phyloP scores from a whole-genome alignment of 2,329 filamentous ascomycete species.

The Colletotrichum sojae region DNA sequence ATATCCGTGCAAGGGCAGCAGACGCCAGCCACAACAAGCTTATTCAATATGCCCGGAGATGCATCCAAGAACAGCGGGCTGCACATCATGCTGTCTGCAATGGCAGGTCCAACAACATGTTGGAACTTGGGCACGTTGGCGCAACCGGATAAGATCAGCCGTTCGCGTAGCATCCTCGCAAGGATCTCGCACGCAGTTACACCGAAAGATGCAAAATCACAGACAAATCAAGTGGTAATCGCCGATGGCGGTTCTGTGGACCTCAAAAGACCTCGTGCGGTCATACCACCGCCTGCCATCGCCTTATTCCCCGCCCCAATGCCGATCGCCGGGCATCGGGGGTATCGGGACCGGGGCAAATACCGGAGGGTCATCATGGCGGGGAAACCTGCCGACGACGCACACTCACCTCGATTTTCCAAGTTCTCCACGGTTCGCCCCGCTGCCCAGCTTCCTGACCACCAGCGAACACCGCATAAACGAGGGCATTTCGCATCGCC shows the following conservation, averaged over 20 bases:
- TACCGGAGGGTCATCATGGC: background rate
- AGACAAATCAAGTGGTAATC: too few species aligned
- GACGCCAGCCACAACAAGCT: too few species aligned
- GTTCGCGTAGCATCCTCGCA: background rate
- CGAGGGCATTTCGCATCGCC: conserved; percentile 4
- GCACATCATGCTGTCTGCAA: too few species aligned
- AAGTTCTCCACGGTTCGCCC: conserved; percentile 9
- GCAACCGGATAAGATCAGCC: too few species aligned
- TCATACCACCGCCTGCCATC: background rate
- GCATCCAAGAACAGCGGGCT: too few species aligned
- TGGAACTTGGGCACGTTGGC: too few species aligned
- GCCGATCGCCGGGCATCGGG: conserved; percentile 27
- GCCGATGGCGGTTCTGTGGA: too few species aligned
- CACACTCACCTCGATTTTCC: background rate
- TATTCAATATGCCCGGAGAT: too few species aligned
- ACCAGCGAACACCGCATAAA: conserved; percentile 15
- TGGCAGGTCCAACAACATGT: too few species aligned
- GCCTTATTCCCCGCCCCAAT: conserved; percentile 7
- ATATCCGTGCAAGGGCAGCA: too few species aligned
- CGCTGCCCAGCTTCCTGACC: conserved; percentile 29
- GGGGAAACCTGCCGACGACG: conserved; percentile 9
- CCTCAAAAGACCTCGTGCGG: background rate
- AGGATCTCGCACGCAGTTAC: background rate
- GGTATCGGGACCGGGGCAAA: conserved; percentile 19
- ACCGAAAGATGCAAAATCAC: background rate